These are phyloP conservation scores for Xylaria curta DNA, from an alignment of 495 filamentous ascomycete species.

Conservation along the genomic window DNA sequence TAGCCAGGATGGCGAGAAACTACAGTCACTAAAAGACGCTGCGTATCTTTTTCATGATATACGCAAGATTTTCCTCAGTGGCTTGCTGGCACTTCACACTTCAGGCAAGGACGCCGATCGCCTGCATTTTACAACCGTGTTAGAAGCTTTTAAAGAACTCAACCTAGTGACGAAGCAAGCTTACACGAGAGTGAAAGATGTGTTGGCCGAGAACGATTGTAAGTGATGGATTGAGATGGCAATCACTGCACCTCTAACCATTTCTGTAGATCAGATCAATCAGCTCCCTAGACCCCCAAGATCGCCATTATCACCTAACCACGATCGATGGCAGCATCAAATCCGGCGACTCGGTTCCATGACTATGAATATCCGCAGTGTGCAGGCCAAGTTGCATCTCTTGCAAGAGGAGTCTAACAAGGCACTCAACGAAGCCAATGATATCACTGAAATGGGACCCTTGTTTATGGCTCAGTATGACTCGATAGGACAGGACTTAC, in stretches of 20 bases:
- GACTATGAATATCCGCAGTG: conserved; percentile 85
- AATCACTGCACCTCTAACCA: conserved; percentile 24
- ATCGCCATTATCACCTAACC: conserved; percentile 71
- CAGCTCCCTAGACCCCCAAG: conserved; percentile 66
- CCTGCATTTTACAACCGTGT: conserved; percentile 75
- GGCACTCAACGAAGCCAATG: conserved; percentile 73
- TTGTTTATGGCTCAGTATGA: conserved; percentile 90
- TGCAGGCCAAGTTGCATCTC: conserved; percentile 95
- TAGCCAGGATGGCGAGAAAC: conserved; percentile 75
- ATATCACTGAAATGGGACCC: conserved; percentile 73
- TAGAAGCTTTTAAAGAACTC: conserved; percentile 74
- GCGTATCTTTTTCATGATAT: conserved; percentile 80
- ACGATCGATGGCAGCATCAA: conserved; percentile 82
- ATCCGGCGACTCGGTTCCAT: conserved; percentile 84
- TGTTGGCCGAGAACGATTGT: conserved; percentile 87
- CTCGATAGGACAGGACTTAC: conserved; percentile 87
- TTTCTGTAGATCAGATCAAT: conserved; percentile 61
- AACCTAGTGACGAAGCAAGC: conserved; percentile 63
- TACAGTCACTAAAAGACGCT: conserved; percentile 78
- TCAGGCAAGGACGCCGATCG: conserved; percentile 83
- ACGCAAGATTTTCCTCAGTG: conserved; percentile 83
- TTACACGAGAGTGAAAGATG: conserved; percentile 62
- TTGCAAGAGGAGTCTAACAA: conserved; percentile 87
- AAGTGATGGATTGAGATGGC: conserved; percentile 41
- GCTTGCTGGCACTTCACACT: conserved; percentile 85